Evolutionary conservation across 805 yeast species (phyloP).

Genomic region (Metschnikowia noctiluminum): DNA sequence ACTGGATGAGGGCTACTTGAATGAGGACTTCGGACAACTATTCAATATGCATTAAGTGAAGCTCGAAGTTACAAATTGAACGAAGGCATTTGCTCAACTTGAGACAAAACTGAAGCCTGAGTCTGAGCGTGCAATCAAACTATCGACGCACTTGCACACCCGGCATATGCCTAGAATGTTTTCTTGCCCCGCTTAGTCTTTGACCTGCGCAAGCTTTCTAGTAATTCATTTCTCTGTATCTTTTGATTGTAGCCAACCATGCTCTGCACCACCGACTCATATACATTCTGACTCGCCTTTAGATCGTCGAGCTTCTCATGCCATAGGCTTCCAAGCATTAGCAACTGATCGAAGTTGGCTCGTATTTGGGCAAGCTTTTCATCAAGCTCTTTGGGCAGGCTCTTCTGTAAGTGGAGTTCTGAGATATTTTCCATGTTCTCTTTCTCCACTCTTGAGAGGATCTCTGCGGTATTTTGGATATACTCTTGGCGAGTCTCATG

Average conservation of each 20-base stretch:
- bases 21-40: slow-evolving; percentile 17
- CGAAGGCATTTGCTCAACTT: no score
- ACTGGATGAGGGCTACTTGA: slow-evolving; percentile 16
- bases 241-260: slow-evolving; percentile 88
- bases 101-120: not conserved
- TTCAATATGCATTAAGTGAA: slow-evolving; percentile 6
- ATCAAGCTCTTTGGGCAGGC: slow-evolving; percentile 24
- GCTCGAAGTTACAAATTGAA: not conserved
- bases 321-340: slow-evolving; percentile 46
- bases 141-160: not conserved
- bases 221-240: slow-evolving; percentile 50
- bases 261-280: slow-evolving; percentile 85
- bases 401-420: slow-evolving; percentile 22
- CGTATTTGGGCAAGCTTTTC: slow-evolving; percentile 35
- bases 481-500: slow-evolving; percentile 25
- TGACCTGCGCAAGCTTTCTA: slow-evolving; percentile 30
- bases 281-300: slow-evolving; percentile 65
- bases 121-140: no score
- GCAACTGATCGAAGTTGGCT: slow-evolving; percentile 24
- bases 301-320: slow-evolving; percentile 46
- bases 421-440: slow-evolving; percentile 34
- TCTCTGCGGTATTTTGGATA: slow-evolving; percentile 24
- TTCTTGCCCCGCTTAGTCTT: slow-evolving; percentile 21
- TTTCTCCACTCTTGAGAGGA: slow-evolving; percentile 31
- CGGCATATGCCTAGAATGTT: slow-evolving; percentile 5